These are phyloP conservation scores for Candida corydali DNA, from an alignment of 805 yeast species.

Conservation along the genomic window DNA sequence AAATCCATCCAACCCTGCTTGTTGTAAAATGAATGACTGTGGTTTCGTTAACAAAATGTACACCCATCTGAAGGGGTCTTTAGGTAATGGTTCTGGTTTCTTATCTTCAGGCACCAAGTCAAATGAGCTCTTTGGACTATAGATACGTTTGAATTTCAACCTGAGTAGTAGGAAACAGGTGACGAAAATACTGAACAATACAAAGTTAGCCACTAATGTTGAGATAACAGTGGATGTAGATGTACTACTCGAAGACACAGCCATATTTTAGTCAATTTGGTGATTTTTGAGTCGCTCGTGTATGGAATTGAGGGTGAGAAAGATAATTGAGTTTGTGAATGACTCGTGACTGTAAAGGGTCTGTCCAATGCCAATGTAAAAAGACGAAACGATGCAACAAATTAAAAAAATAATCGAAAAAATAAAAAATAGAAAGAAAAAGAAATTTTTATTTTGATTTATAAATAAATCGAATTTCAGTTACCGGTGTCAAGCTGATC, in stretches of 20 bases:
- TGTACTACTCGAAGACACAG: slow-evolving; percentile 9
- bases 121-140: slow-evolving; percentile 74
- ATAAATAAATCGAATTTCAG: too few relatives aligned
- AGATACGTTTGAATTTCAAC: slow-evolving; percentile 64
- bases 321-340: too few relatives aligned
- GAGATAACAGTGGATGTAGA: slow-evolving; percentile 77
- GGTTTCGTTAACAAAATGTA: slow-evolving; percentile 58
- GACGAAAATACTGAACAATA: slow-evolving; percentile 60
- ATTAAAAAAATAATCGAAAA: too few relatives aligned
- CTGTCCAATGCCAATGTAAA: not conserved
- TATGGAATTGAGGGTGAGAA: too few relatives aligned
- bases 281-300: too few relatives aligned
- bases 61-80: slow-evolving; percentile 70
- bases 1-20: slow-evolving; percentile 93
- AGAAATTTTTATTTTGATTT: not conserved
- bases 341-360: too few relatives aligned
- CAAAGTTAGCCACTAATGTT: slow-evolving; percentile 64
- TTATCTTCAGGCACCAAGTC: slow-evolving; percentile 56
- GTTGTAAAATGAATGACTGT: slow-evolving; percentile 72
- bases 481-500: too few relatives aligned
- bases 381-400: not conserved
- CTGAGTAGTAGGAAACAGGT: slow-evolving; percentile 62
- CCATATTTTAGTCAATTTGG: not conserved
- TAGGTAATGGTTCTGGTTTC: slow-evolving; percentile 70
- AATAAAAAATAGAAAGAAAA: too few relatives aligned